Base-by-base conservation (phyloP, 73 alveolate genomes). In the Diophrys appendiculata region DNA sequence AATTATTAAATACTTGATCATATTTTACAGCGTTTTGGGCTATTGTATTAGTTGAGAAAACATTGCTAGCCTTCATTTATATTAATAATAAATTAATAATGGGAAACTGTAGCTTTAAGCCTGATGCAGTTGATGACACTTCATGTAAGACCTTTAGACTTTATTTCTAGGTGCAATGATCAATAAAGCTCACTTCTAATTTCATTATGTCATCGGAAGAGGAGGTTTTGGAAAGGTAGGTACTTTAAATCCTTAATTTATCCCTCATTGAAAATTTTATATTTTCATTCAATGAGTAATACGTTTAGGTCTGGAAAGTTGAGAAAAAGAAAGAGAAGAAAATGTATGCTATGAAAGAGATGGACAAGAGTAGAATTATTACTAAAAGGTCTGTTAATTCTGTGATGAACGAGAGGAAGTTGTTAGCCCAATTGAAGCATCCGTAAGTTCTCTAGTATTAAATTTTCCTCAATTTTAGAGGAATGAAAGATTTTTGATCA, bases 181-280 rank as follows among this genome's bases (percentile, higher is more conserved):
- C 29, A 79, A 75, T 52, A 72, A 75, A 52, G 56, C 29, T 35
- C 33, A 77, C 53, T 81, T 81, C 68, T 5, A 56, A 18, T 87
- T 82, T 75, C 90, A 87, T 55, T 87, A 77, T 52, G 87, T 89
- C 69, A 91, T 91, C 69, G 97, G 97, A 26, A 78, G 93, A 55
- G 98, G 98, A 28, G 97, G 97, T 8, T 91, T 91, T 73, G 97
- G 97, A 29, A 83, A 88, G 64, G n/a, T n/a, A n/a, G n/a, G n/a
- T n/a, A n/a, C n/a, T n/a, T n/a, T n/a, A n/a, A n/a, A n/a, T n/a
- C n/a, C n/a, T n/a, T n/a, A n/a, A n/a, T n/a, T n/a, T n/a, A n/a
- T n/a, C n/a, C n/a, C n/a, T n/a, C n/a, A n/a, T n/a, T n/a, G n/a
- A n/a, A n/a, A n/a, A n/a, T n/a, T n/a, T n/a, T n/a, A n/a, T n/a